Percentiles rank a stretch among this genome's conserved stretches.
These are phyloP conservation scores for Boletus reticulatus DNA, from an alignment of 768 basidiomycete genomes.

Conservation along the genomic window DNA sequence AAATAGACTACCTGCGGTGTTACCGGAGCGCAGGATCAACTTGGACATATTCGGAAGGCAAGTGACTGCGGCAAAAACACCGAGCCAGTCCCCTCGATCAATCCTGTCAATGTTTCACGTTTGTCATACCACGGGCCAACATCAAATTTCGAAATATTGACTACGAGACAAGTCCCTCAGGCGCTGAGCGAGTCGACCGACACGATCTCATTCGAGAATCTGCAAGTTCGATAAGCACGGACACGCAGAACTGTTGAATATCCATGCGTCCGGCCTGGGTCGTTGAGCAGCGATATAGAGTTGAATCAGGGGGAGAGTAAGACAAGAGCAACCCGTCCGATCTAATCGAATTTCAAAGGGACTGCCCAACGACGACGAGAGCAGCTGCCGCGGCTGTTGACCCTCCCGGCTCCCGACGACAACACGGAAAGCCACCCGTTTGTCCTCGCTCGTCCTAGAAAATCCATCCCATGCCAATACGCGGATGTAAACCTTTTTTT, in stretches of 20 bases:
- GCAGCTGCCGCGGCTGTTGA: constrained; percentile 22
- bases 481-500: constrained; percentile 33
- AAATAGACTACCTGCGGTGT: constrained; percentile 27
- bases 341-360: constrained; percentile 25
- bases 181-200: neutral
- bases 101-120: constrained; percentile 41
- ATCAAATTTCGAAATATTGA: constrained; percentile 11
- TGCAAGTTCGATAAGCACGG: neutral
- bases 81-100: constrained; percentile 41
- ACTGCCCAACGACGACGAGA: constrained; percentile 20
- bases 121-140: constrained; percentile 23
- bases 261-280: neutral
- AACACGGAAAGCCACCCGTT: constrained; percentile 18
- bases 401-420: constrained; percentile 27
- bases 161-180: constrained; percentile 3
- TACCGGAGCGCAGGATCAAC: constrained; percentile 41
- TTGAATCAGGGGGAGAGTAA: neutral
- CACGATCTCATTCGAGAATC: neutral
- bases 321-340: constrained; percentile 7
- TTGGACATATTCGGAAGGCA: constrained; percentile 36
- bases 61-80: constrained; percentile 20
- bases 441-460: constrained; percentile 19
- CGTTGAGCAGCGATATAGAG: neutral
- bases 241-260: neutral
- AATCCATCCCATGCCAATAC: constrained; percentile 21